Evolutionary conservation across 176 grass and related monocot genomes (phyloP).

Genomic region (Areca catechu): DNA sequence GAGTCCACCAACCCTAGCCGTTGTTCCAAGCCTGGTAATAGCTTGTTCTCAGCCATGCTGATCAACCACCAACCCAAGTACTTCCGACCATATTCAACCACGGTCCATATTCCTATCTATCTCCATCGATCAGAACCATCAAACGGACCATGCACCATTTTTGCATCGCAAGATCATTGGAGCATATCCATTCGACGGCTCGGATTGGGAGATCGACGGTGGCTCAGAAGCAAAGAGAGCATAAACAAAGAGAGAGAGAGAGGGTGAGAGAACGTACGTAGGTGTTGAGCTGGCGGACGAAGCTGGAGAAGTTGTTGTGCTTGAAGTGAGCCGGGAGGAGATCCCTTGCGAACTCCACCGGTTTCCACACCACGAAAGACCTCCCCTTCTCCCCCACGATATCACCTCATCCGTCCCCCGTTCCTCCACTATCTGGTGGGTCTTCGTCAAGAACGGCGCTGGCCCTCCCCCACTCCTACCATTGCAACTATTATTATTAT

Average conservation of each 20-base stretch:
- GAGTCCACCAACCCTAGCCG: too few species aligned
- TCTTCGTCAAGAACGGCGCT: constrained; percentile 89
- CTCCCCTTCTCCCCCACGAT: constrained; percentile 72
- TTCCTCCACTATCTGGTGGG: constrained; percentile 79
- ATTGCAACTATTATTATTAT: background rate
- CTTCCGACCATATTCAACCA: too few species aligned
- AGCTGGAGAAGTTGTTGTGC: constrained; percentile 96
- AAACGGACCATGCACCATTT: too few species aligned
- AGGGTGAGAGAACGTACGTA: constrained; percentile 30
- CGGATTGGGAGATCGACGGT: too few species aligned
- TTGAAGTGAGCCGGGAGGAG: constrained; percentile 94
- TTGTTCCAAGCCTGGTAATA: too few species aligned
- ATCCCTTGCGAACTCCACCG: constrained; percentile 71
- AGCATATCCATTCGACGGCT: too few species aligned
- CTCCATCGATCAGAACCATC: too few species aligned
- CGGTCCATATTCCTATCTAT: too few species aligned
- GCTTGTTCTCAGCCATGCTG: too few species aligned
- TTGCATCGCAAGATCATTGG: too few species aligned
- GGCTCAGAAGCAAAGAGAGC: too few species aligned
- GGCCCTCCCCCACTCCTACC: constrained; percentile 23
- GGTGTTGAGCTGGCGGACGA: constrained; percentile 72
- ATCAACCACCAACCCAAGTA: too few species aligned
- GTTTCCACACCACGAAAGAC: constrained; percentile 95
- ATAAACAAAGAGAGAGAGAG: background rate
- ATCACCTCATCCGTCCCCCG: constrained; percentile 57